Evolutionary conservation across 169 alveolate genomes (phyloP), one percentile per base, ranked within the genome.

Genomic region (Cryptosporidium sp.): DNA sequence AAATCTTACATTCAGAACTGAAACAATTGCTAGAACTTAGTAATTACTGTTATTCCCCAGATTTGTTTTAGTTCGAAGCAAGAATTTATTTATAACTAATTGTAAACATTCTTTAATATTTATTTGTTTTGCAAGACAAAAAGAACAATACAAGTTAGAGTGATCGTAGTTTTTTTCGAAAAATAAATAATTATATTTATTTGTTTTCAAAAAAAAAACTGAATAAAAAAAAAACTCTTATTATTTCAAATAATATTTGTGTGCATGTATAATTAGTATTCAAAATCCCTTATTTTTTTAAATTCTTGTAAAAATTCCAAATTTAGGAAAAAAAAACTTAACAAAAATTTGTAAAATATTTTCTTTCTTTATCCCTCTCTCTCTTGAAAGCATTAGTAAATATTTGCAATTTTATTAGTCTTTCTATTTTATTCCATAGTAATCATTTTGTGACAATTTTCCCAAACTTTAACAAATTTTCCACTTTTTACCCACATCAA

Each of bases 31-130:
- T 80, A 33, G 89, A 80, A 39, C 42, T 80, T 2, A 80, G 89
- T 39, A 80, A 80, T 31, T 80, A 80, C 35, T 80, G 89, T 51
- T 80, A 80, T 42, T 80, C 89, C 39, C 89, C 89, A 6, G 89
- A 60, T 16, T 26, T 75, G 18, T 75, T 53, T n/a, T 70, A 44
- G n/a, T n/a, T 53, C 0, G 35, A 16, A 48, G 21, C 21, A 48
- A 12, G 23, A 2, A 44, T 3, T 3, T 48, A 48, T 48, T 48
- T 14, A 3, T 48, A 48, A 48, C 56, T 14, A 14, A 48, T 14
- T 48, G 53, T 16, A 16, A 12, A 0, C 0, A 7, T 14, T 3
- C 21, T 14, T 48, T 48, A 48, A 14, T 16, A 48, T 16, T 48
- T 10, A 14, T 10, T 48, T 14, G 21, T 48, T 48, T 48, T 9